phyloP scores from a whole-genome alignment of 192 early-diverging fungal genomes.

The Backusella mclennaniae region DNA sequence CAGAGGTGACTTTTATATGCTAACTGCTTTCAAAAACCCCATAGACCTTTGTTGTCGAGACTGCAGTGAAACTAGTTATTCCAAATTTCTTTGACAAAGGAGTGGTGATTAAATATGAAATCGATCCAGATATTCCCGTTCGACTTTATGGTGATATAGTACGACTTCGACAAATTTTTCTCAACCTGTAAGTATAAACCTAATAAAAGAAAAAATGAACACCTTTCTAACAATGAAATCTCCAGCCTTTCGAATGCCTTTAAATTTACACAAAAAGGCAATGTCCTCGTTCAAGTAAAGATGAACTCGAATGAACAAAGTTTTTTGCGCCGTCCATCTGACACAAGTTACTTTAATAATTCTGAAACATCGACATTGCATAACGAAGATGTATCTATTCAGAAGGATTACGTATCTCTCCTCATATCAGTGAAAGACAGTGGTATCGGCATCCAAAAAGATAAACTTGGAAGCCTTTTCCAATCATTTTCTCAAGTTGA shows the following conservation, averaged over 20 bases:
- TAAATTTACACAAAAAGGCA: slow-evolving; percentile 50
- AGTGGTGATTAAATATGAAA: slow-evolving; percentile 29
- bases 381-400: neutral
- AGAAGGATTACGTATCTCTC: neutral
- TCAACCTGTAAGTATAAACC: slow-evolving; percentile 40
- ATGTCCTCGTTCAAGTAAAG: slow-evolving; percentile 34
- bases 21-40: neutral
- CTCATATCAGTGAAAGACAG: slow-evolving; percentile 35
- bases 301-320: neutral
- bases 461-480: slow-evolving; percentile 53
- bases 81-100: slow-evolving; percentile 62
- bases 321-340: neutral
- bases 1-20: neutral
- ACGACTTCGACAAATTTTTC: slow-evolving; percentile 50
- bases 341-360: neutral
- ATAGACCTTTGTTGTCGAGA: slow-evolving; percentile 48
- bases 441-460: slow-evolving; percentile 42
- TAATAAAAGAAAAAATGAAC: neutral
- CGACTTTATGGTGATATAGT: slow-evolving; percentile 51
- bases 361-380: neutral
- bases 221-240: neutral
- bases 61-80: slow-evolving; percentile 63
- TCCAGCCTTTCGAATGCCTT: slow-evolving; percentile 48
- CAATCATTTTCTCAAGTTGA: slow-evolving; percentile 65
- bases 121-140: slow-evolving; percentile 29